Conservation (phyloP, 805 yeast genomes). For the Candida oleophila region DNA sequence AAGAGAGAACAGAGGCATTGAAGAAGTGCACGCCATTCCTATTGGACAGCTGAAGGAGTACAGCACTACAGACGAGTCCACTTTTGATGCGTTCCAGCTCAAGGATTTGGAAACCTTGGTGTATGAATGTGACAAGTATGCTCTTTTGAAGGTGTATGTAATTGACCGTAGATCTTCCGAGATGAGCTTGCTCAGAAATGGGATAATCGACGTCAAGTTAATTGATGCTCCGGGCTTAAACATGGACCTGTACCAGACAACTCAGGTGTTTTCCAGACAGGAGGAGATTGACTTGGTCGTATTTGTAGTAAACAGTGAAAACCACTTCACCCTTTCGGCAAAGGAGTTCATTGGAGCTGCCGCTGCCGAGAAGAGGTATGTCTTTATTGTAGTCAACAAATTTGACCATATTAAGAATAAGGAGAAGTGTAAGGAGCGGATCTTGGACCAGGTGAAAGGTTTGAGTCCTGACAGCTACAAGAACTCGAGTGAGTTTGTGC, state of each 20-base stretch:
- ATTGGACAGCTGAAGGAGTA: slow-evolving; percentile 38
- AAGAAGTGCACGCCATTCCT: slow-evolving; percentile 91
- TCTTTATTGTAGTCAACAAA: slow-evolving; percentile 90
- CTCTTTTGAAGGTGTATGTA: slow-evolving; percentile 76
- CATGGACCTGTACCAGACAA: slow-evolving; percentile 89
- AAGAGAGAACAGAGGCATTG: slow-evolving; percentile 63
- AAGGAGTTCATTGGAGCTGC: slow-evolving; percentile 90
- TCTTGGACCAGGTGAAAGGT: slow-evolving; percentile 79
- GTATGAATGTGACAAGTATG: slow-evolving; percentile 66
- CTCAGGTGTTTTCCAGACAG: slow-evolving; percentile 92
- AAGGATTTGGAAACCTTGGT: slow-evolving; percentile 67
- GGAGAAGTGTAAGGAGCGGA: slow-evolving; percentile 70
- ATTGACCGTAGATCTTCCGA: slow-evolving; percentile 69
- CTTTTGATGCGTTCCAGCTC: slow-evolving; percentile 59
- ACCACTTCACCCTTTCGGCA: slow-evolving; percentile 91
- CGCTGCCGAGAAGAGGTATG: slow-evolving; percentile 85
- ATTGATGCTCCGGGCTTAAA: slow-evolving; percentile 98
- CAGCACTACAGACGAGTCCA: slow-evolving; percentile 54
- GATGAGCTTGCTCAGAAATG: slow-evolving; percentile 77
- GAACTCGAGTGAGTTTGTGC: slow-evolving; percentile 87
- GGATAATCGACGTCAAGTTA: slow-evolving; percentile 85
- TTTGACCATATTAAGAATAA: slow-evolving; percentile 86
- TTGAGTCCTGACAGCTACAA: slow-evolving; percentile 91
- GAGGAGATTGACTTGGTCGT: slow-evolving; percentile 96
- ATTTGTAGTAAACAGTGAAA: slow-evolving; percentile 94